phyloP scores from a whole-genome alignment of 1,139 yeast species.

The Geotrichum fermentans region DNA sequence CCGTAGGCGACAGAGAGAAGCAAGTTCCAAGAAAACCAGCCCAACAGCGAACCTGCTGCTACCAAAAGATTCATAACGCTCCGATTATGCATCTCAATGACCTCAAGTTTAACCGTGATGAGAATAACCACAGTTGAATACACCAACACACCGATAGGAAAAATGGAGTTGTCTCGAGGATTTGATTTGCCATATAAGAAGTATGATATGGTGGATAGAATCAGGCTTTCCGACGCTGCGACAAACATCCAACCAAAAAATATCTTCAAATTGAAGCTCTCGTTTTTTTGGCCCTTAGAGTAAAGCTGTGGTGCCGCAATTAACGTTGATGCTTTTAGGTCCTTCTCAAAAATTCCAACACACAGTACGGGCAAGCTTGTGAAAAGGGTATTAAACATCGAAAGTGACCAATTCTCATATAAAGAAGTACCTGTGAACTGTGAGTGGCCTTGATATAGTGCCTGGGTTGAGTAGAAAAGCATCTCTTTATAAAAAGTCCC shows the following conservation, averaged over 20 bases:
- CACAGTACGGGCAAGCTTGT: conserved; percentile 88
- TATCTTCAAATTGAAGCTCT: conserved; percentile 64
- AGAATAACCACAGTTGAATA: conserved; percentile 70
- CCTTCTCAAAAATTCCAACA: conserved; percentile 90
- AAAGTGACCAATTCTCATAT: conserved; percentile 92
- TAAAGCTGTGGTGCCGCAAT: conserved; percentile 90
- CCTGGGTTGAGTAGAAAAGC: conserved; percentile 81
- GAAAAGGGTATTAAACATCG: conserved; percentile 93
- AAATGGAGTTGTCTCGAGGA: conserved; percentile 64
- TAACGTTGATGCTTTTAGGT: conserved; percentile 78
- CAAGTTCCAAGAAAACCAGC: conserved; percentile 81
- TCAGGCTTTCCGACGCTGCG: conserved; percentile 68
- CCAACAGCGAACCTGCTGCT: conserved; percentile 71
- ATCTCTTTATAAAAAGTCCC: conserved; percentile 94
- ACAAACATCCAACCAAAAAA: conserved; percentile 75
- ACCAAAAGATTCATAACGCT: conserved; percentile 67
- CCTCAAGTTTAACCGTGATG: conserved; percentile 72
- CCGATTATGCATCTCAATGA: conserved; percentile 78
- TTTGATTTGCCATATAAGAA: conserved; percentile 64
- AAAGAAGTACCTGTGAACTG: conserved; percentile 89
- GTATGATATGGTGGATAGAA: conserved; percentile 63
- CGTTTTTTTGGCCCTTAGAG: conserved; percentile 65
- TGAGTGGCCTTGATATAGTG: conserved; percentile 78
- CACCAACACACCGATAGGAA: conserved; percentile 73
- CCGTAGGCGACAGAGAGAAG: conserved; percentile 66